These are phyloP conservation scores for Blastocystis sp. DNA, from an alignment of 352 stramenopile species.

Conservation along the genomic window DNA sequence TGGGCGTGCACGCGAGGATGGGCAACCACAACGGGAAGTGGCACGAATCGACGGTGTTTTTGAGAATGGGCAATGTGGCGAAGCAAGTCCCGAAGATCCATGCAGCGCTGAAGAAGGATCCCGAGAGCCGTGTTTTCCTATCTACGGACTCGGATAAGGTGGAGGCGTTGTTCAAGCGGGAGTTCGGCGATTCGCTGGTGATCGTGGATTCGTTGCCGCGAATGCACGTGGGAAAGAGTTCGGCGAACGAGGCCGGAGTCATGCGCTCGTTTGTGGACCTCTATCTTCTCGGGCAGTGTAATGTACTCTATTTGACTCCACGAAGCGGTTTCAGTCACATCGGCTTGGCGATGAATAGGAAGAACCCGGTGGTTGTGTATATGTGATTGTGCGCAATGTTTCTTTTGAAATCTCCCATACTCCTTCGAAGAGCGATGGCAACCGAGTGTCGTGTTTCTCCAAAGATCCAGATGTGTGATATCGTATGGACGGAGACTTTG, in stretches of 20 bases:
- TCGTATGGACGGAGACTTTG: background rate
- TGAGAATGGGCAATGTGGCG: constrained; percentile 1
- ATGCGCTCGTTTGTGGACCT: constrained; percentile 38
- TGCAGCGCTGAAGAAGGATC: background rate
- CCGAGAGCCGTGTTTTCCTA: background rate
- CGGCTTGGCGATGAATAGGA: constrained; percentile 33
- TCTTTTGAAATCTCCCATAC: constrained; percentile 12
- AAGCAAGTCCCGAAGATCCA: constrained; percentile 11
- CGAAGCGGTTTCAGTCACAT: constrained; percentile 40
- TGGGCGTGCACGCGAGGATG: constrained; percentile 54
- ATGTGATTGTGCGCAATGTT: constrained; percentile 37
- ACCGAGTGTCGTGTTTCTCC: background rate
- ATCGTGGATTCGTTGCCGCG: constrained; percentile 2
- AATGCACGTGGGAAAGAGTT: constrained; percentile 34
- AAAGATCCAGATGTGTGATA: constrained; percentile 66
- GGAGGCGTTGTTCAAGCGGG: constrained; percentile 11
- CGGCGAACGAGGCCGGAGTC: background rate
- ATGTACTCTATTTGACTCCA: constrained; percentile 29
- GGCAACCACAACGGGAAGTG: constrained; percentile 2
- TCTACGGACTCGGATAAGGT: constrained; percentile 56
- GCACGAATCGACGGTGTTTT: constrained; percentile 21
- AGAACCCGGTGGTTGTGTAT: constrained; percentile 28
- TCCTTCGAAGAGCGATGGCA: background rate
- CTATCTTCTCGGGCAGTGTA: constrained; percentile 43
- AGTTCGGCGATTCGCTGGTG: background rate